Percentiles rank a stretch among this genome's conserved stretches.
Conservation (phyloP, 2,329 filamentous ascomycete species). For the Dothideomycetes sp. region DNA sequence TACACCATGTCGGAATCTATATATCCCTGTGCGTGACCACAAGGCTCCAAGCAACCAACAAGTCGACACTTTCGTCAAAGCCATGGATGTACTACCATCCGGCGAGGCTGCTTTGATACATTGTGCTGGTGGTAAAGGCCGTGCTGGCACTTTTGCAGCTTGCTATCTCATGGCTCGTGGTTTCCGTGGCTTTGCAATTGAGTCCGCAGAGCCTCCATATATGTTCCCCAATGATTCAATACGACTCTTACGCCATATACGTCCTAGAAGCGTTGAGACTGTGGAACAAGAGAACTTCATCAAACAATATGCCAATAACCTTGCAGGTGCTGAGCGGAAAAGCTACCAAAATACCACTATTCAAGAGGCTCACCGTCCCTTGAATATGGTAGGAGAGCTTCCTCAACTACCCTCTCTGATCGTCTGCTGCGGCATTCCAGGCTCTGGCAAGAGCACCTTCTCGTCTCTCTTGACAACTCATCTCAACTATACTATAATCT, state of each 20-base stretch:
- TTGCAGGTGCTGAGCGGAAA: neutral
- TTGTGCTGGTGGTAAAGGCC: conserved; percentile 15
- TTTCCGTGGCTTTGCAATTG: neutral
- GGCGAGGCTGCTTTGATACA: conserved; percentile 11
- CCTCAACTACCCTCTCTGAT: conserved; percentile 4
- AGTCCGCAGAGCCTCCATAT: neutral
- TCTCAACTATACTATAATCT: conserved; percentile 2
- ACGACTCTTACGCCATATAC: conserved; percentile 9
- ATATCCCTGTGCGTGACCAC: conserved; percentile 13
- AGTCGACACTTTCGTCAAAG: conserved; percentile 9
- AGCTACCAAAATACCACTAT: neutral
- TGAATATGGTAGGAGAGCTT: neutral
- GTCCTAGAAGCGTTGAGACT: conserved; percentile 16
- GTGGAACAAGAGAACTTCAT: conserved; percentile 11
- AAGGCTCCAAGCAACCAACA: conserved; percentile 10
- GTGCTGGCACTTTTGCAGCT: conserved; percentile 14
- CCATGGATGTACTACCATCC: neutral
- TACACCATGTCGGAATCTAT: conserved; percentile 9
- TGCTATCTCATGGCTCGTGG: conserved; percentile 14
- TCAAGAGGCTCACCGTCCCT: neutral
- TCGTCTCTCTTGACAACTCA: neutral
- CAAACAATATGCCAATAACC: conserved; percentile 6
- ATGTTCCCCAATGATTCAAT: conserved; percentile 11
- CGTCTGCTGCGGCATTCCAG: conserved; percentile 13
- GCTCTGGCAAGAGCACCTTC: conserved; percentile 14